Conservation (phyloP, 768 basidiomycete species). For the Filobasidium wieringae region DNA sequence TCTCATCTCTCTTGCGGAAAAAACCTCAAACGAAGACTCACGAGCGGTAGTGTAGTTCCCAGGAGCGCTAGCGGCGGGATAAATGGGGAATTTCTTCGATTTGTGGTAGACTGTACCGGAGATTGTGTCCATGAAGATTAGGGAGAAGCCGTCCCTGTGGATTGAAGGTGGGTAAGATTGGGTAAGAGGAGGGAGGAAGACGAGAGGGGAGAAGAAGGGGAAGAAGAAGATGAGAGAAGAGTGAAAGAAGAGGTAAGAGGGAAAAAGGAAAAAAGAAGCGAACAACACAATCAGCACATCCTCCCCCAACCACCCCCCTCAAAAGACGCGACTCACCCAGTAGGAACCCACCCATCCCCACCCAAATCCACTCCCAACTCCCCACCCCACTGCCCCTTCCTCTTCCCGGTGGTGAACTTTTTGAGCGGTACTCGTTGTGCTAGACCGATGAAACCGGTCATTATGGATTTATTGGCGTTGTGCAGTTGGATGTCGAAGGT, state of each 20-base stretch:
- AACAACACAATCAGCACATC: too few species aligned
- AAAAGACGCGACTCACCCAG: constrained; percentile 19
- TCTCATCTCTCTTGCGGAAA: neutral
- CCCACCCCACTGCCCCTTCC: constrained; percentile 30
- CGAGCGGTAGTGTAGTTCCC: constrained; percentile 28
- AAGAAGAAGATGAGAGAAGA: too few species aligned
- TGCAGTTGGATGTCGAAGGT: constrained; percentile 37
- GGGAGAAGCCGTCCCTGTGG: constrained; percentile 28
- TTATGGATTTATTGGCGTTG: constrained; percentile 27
- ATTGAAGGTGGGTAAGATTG: too few species aligned
- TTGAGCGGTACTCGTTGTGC: constrained; percentile 34
- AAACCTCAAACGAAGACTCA: neutral
- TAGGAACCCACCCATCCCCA: constrained; percentile 13
- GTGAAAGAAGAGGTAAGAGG: too few species aligned
- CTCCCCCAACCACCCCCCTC: too few species aligned
- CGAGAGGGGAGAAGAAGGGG: too few species aligned
- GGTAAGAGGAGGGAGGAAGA: too few species aligned
- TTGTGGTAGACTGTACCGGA: constrained; percentile 32
- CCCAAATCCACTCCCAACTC: constrained; percentile 31
- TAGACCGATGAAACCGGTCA: constrained; percentile 32
- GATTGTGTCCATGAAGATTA: constrained; percentile 36
- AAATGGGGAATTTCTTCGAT: constrained; percentile 33
- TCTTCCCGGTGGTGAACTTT: constrained; percentile 19
- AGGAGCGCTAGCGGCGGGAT: constrained; percentile 14
- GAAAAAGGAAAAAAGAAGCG: too few species aligned